Conservation (phyloP, 257 asterid genomes). For the Ballota nigra region DNA sequence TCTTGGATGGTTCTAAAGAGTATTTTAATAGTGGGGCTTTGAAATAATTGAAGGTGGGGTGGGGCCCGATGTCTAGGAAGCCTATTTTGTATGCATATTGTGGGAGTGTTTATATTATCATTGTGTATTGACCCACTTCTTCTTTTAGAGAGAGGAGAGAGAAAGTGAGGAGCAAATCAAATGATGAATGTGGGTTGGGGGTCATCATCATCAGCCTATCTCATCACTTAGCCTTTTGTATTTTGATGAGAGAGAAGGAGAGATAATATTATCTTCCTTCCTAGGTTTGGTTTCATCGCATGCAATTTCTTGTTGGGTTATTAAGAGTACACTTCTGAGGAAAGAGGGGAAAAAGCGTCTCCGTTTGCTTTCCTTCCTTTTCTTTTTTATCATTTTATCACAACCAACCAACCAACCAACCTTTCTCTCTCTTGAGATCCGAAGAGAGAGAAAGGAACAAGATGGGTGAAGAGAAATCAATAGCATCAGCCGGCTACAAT, state of each 20-base stretch:
- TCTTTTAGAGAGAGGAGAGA: constrained; percentile 26
- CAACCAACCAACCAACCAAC: background rate
- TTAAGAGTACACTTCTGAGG: constrained; percentile 34
- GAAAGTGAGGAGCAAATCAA: constrained; percentile 22
- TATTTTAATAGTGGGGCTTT: constrained; percentile 37
- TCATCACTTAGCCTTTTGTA: background rate
- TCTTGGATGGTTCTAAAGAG: constrained; percentile 38
- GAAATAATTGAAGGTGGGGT: constrained; percentile 45
- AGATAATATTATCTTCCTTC: constrained; percentile 21
- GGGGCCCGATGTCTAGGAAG: constrained; percentile 35
- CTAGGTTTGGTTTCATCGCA: constrained; percentile 45
- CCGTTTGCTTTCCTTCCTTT: constrained; percentile 17
- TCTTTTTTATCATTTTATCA: background rate
- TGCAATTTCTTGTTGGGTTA: constrained; percentile 42
- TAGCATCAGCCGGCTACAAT: constrained; percentile 30
- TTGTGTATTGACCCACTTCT: constrained; percentile 50
- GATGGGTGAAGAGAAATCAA: constrained; percentile 42
- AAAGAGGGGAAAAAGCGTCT: constrained; percentile 20
- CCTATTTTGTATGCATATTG: constrained; percentile 50
- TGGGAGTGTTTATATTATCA: too few relatives aligned
- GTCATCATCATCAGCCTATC: constrained; percentile 48
- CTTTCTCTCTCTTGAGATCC: constrained; percentile 14
- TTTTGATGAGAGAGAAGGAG: background rate
- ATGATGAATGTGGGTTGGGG: constrained; percentile 49
- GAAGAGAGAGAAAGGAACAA: background rate